A percentile compares a stretch with the other conserved stretches of the same genome.
phyloP scores from a whole-genome alignment of 805 yeast species.

The Wickerhamiella brachini region DNA sequence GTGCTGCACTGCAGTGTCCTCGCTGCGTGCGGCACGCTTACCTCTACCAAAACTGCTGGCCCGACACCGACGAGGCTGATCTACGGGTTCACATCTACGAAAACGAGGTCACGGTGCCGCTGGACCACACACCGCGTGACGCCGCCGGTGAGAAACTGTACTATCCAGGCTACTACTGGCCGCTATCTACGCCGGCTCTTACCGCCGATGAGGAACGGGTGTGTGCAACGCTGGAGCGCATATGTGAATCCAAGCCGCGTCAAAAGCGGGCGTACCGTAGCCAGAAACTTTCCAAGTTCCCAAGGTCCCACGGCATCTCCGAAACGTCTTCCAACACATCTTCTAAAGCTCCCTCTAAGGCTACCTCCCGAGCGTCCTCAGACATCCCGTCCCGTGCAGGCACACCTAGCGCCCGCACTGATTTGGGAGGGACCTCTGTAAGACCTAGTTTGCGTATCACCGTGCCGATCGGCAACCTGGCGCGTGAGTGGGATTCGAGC shows the following conservation, averaged over 20 bases:
- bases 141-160: neutral
- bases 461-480: neutral
- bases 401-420: neutral
- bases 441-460: neutral
- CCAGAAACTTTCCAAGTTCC: too few species aligned
- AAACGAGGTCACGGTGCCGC: neutral
- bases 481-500: neutral
- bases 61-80: slow-evolving; percentile 5
- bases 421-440: neutral
- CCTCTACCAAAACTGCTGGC: slow-evolving; percentile 21
- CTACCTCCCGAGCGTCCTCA: neutral
- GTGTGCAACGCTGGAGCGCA: neutral
- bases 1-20: slow-evolving; percentile 15
- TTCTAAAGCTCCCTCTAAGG: neutral
- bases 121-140: neutral
- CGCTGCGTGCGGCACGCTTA: slow-evolving; percentile 23
- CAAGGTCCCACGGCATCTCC: too few species aligned
- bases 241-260: neutral
- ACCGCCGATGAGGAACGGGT: neutral
- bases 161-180: neutral
- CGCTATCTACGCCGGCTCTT: neutral
- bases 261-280: neutral
- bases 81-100: neutral
- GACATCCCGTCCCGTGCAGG: neutral
- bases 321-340: neutral